Base-by-base conservation (phyloP, 23 red algal genomes). In the Gracilaria vermiculophylla region DNA sequence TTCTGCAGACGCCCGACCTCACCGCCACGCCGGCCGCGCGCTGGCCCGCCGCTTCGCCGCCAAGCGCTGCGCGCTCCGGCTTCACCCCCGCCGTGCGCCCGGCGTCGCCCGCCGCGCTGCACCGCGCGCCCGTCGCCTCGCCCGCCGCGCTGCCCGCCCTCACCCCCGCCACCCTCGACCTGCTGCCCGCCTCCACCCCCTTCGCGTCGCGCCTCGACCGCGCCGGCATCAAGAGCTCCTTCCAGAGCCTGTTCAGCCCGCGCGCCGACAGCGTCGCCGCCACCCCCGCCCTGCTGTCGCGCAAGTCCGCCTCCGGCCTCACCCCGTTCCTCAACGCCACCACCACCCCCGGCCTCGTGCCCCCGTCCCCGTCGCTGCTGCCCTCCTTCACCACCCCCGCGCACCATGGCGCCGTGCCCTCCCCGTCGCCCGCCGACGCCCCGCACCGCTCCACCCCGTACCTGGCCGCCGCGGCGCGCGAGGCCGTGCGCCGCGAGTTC, bases 401-500 rank as follows among this genome's bases (percentile, higher is more conserved):
- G n/a, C 47, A 19, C 24, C 13, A 85, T 23, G 11, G 24, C 17
- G 19, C 42, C 35, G 58, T 27, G 16, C 19, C 34, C 4, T 10
- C 71, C 21, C 49, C 86, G 15, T 35, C 83, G 29, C 28, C 27
- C 19, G 23, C 27, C 40, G 24, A 71, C 32, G 86, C 60, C 48
- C 52, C 40, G 5, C 24, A 25, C 4, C 49, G 67, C 11, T 34
- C 21, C 33, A 82, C 48, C 20, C 88, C 88, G 16, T 92, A 72
- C 50, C 35, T 92, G 36, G 34, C 35, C 42, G 76, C 76, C 32
- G 88, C 88, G 34, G 88, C 88, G 1, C 81, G 81, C 42, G 88
- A 92, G 62, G 88, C 88, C 52, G 88, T 93, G 49, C 80, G 79
- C 5, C 65, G 79, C 0, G 90, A 93, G 54, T 93, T 93, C 58